These are phyloP conservation scores for Exophiala mesophila DNA, from an alignment of 2,329 filamentous ascomycete species.

Conservation along the genomic window DNA sequence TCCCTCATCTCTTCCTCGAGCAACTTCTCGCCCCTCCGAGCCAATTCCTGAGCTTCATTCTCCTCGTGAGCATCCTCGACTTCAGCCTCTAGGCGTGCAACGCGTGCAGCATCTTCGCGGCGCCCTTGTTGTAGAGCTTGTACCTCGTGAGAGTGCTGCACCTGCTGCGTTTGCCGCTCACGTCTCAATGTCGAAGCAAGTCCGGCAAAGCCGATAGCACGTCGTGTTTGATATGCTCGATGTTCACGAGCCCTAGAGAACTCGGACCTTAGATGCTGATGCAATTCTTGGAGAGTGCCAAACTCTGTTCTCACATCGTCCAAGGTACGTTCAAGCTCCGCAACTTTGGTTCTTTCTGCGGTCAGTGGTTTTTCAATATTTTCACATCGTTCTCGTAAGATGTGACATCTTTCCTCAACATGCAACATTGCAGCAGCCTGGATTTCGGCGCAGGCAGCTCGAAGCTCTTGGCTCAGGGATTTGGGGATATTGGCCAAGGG, in stretches of 20 bases:
- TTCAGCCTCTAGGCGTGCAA: conserved; percentile 23
- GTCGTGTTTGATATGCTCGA: neutral
- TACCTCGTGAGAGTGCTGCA: neutral
- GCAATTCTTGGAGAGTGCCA: conserved; percentile 27
- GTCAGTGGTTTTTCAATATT: conserved; percentile 51
- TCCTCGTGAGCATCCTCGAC: conserved; percentile 22
- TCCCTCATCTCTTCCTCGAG: neutral
- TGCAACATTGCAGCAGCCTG: conserved; percentile 45
- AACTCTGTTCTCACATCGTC: neutral
- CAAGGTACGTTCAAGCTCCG: conserved; percentile 35
- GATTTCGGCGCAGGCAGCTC: neutral
- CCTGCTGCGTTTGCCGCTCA: neutral
- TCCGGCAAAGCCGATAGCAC: neutral
- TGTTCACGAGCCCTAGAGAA: neutral
- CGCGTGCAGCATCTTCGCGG: conserved; percentile 27
- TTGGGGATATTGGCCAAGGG: neutral
- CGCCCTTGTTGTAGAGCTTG: conserved; percentile 19
- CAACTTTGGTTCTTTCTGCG: conserved; percentile 34
- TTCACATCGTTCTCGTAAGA: conserved; percentile 53
- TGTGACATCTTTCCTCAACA: conserved; percentile 50
- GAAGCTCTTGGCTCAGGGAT: neutral
- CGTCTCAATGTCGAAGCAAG: neutral
- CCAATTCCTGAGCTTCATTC: neutral
- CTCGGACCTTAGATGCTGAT: conserved; percentile 23
- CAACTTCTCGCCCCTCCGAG: neutral